These are phyloP conservation scores for Pelargonium citronellum DNA, from an alignment of 441 rosid genomes.

Conservation along the genomic window DNA sequence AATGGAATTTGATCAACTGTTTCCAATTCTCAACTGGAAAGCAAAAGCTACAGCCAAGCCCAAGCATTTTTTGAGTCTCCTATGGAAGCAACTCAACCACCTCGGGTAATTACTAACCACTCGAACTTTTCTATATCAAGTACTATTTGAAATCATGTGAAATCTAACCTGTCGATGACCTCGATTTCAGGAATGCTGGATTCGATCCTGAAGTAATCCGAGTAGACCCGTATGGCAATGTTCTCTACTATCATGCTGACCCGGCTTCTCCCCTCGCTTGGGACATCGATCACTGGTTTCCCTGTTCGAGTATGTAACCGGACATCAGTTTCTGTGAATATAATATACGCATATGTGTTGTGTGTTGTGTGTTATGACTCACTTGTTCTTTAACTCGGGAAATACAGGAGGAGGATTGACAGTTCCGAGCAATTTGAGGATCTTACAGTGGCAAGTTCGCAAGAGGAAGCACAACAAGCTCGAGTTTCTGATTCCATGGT, in stretches of 20 bases:
- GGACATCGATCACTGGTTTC: conserved; percentile 96
- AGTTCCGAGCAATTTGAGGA: conserved; percentile 75
- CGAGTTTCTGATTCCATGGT: conserved; percentile 82
- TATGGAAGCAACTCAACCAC: conserved; percentile 90
- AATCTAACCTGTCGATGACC: conserved; percentile 10
- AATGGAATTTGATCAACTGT: conserved; percentile 50
- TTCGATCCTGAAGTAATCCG: conserved; percentile 83
- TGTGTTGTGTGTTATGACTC: neutral
- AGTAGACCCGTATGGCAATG: conserved; percentile 83
- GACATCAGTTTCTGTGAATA: conserved; percentile 9
- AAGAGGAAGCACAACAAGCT: conserved; percentile 71
- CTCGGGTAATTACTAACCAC: conserved; percentile 45
- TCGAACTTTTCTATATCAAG: neutral
- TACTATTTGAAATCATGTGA: neutral
- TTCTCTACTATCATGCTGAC: conserved; percentile 79
- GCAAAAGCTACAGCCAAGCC: conserved; percentile 65
- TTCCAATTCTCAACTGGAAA: conserved; percentile 59
- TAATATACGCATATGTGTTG: neutral
- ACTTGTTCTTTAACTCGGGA: neutral
- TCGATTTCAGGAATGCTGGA: conserved; percentile 70
- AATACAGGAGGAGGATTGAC: conserved; percentile 84
- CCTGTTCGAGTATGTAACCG: conserved; percentile 59
- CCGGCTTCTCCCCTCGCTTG: conserved; percentile 93
- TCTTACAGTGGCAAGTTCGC: conserved; percentile 85
- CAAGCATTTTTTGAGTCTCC: conserved; percentile 51